Evolutionary conservation across 805 yeast genomes (phyloP), one percentile per base, ranked within the genome.

Genomic region (Suhomyces vadensis): DNA sequence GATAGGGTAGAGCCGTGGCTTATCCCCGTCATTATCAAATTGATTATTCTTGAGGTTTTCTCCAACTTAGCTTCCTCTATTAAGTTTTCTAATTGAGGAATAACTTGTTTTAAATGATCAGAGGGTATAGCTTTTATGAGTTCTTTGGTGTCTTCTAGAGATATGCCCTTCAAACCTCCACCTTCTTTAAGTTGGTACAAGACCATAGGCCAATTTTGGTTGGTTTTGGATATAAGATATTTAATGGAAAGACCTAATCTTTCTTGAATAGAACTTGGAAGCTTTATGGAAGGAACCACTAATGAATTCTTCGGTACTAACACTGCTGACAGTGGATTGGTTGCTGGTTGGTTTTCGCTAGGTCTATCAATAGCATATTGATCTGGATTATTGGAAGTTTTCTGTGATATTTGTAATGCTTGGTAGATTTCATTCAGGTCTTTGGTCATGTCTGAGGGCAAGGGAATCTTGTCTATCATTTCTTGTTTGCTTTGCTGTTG

Each of bases 191-290:
- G 59, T 39, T 67, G 72, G 10, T 67, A 61, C 8, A 79, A 53
- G 9, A 77, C 77, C 35, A 77, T 61, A 1, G 55, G 55, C 83
- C 83, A 79, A 51, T 77, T 67, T 43, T 73, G 76, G 23, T 63
- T 53, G 16, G 66, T 62, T 39, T 64, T 57, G 16, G 67, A 60
- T 0, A 71, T 65, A 26, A 78, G 63, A 48, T 60, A 67, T 39
- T 65, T 69, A 3, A 71, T 52, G 0, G 77, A 60, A 10, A 71
- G 64, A 0, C 74, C 75, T 6, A 79, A 51, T 25, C 63, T 61
- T 3, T 63, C 64, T 9, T 57, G 41, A 8, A 79, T 60, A 0
- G 61, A 40, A 1, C 44, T 39, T 0, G 83, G 82, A 3, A 78
- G 44, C 1, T 56, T 53, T 5, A 56, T 50, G 1, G 51, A 44